phyloP scores from a whole-genome alignment of 371 early-diverging fungal species.

The Syncephalastrum racemosum region DNA sequence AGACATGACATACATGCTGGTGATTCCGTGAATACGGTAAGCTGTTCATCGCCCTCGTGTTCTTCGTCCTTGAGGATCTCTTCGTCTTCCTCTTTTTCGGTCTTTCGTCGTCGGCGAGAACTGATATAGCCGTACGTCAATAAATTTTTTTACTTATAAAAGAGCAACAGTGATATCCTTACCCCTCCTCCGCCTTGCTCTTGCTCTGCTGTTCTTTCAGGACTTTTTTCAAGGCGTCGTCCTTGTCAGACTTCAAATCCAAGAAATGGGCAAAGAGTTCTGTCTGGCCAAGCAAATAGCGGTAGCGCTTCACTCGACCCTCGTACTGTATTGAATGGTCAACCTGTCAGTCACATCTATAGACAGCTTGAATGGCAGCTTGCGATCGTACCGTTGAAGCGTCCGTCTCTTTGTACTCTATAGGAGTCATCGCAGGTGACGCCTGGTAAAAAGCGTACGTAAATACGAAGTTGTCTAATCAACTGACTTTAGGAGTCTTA shows the following conservation, averaged over 20 bases:
- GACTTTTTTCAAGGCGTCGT: conserved; percentile 43
- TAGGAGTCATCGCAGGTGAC: no score
- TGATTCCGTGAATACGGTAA: conserved; percentile 83
- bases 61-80: conserved; percentile 78
- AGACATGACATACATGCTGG: conserved; percentile 66
- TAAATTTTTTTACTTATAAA: conserved; percentile 42
- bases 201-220: conserved; percentile 42
- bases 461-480: no score
- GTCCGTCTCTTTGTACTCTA: no score
- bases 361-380: no score
- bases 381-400: no score
- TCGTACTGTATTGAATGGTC: conserved; percentile 26
- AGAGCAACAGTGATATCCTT: conserved; percentile 6
- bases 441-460: no score
- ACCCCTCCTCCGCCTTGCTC: conserved; percentile 44
- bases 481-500: no score
- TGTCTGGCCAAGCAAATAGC: conserved; percentile 90
- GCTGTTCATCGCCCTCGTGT: conserved; percentile 53
- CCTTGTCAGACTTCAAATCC: conserved; percentile 51
- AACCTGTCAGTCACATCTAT: no score
- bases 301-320: conserved; percentile 57
- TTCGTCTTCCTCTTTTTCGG: conserved; percentile 96
- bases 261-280: conserved; percentile 72
- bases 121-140: no score
- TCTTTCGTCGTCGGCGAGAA: conserved; percentile 78